A percentile compares a stretch with the other conserved stretches of the same genome.
These are phyloP conservation scores for Wickerhamomyces canadensis DNA, from an alignment of 805 yeast genomes.

Conservation along the genomic window DNA sequence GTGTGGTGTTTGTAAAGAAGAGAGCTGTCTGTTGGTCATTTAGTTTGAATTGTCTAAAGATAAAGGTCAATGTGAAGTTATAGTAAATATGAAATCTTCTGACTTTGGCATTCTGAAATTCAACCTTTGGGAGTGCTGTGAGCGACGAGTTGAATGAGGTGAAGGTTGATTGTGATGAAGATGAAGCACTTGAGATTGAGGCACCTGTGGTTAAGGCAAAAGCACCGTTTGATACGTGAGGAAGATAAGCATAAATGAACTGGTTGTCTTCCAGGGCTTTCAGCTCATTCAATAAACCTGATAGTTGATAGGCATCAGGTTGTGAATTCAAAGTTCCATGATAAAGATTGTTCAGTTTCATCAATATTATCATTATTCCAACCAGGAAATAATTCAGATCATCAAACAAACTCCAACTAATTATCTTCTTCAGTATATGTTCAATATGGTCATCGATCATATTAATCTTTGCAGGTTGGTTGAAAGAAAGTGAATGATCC, in stretches of 20 bases:
- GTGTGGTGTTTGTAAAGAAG: constrained; percentile 2
- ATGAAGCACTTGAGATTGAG: constrained; percentile 5
- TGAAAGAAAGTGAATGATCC: constrained; percentile 11
- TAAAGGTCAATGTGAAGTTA: constrained; percentile 11
- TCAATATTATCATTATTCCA: constrained; percentile 9
- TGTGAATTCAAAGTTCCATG: constrained; percentile 3
- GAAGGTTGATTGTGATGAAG: background rate
- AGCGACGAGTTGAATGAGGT: background rate
- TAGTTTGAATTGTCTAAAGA: constrained; percentile 8
- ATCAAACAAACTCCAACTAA: constrained; percentile 16
- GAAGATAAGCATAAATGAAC: too few relatives aligned
- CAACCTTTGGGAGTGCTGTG: background rate
- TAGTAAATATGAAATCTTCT: constrained; percentile 17
- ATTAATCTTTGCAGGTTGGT: constrained; percentile 7
- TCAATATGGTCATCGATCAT: constrained; percentile 5
- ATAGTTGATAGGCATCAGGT: constrained; percentile 1
- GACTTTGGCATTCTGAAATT: constrained; percentile 9
- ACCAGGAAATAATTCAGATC: constrained; percentile 18
- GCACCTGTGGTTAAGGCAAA: too few relatives aligned
- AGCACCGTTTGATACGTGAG: too few relatives aligned
- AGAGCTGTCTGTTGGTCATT: background rate
- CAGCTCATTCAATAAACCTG: constrained; percentile 6
- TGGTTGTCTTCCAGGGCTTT: constrained; percentile 17
- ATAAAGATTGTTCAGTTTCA: constrained; percentile 15
- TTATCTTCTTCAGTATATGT: constrained; percentile 10